Evolutionary conservation across 768 basidiomycete genomes (phyloP).

Genomic region (Cubamyces sp.): DNA sequence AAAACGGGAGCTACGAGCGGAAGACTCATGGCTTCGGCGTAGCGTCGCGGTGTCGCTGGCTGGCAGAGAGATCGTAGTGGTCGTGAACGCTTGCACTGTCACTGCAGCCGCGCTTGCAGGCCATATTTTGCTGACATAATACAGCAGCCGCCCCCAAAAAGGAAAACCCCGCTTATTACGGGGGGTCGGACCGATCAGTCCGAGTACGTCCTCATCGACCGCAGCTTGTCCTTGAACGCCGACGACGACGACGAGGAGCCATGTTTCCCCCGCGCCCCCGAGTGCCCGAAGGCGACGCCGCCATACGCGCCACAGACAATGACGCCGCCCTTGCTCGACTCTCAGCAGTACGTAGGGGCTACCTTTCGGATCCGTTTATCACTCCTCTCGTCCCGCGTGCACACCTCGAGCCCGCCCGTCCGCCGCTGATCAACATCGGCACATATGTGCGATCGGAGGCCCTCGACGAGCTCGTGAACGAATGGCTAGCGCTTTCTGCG

Average conservation of each 20-base stretch:
- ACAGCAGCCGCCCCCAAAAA: neutral
- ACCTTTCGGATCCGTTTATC: conserved; percentile 79
- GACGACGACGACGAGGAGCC: neutral
- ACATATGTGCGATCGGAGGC: conserved; percentile 85
- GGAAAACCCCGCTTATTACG: neutral
- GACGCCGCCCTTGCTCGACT: conserved; percentile 84
- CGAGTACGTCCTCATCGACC: neutral
- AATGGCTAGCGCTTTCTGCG: conserved; percentile 58
- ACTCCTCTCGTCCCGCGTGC: conserved; percentile 64
- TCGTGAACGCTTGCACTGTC: neutral
- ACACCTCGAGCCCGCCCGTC: conserved; percentile 59
- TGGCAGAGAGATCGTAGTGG: conserved; percentile 1
- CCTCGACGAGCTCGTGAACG: conserved; percentile 74
- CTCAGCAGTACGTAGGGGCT: conserved; percentile 83
- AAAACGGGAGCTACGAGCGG: conserved; percentile 71
- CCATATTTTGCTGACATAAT: conserved; percentile 7
- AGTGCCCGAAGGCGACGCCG: conserved; percentile 53
- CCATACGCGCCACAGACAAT: conserved; percentile 77
- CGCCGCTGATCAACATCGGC: conserved; percentile 94
- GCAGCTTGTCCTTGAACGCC: neutral
- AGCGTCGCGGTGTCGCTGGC: neutral
- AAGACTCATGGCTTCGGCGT: conserved; percentile 26
- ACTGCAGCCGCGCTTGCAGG: neutral
- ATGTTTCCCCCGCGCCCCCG: conserved; percentile 24
- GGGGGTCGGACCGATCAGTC: neutral